A percentile compares a stretch with the other conserved stretches of the same genome.
Conservation (phyloP, 805 yeast genomes). For the Candida loeiensis region DNA sequence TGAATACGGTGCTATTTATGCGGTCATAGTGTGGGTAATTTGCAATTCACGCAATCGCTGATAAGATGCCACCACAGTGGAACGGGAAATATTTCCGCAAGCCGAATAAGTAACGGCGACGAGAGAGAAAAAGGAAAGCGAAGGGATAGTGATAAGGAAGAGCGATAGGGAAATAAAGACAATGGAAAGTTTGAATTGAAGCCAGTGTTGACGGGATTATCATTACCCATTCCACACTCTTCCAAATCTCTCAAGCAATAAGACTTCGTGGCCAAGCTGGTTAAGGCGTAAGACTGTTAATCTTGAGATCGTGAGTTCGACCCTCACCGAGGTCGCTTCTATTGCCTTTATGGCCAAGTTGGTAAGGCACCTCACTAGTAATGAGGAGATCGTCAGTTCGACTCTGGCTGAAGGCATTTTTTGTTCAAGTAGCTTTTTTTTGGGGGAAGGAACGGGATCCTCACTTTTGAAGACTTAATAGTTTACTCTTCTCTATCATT, state of each 20-base stretch:
- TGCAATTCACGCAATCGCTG: background rate
- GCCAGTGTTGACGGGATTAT: no score
- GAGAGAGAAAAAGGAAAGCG: no score
- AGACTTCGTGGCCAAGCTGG: slow-evolving; percentile 19
- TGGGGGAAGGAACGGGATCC: no score
- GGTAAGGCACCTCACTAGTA: slow-evolving; percentile 10
- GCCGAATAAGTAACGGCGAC: no score
- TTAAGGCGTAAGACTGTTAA: slow-evolving; percentile 19
- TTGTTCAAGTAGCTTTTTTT: slow-evolving; percentile 1
- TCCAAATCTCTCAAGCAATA: background rate
- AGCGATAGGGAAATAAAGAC: no score
- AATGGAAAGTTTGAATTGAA: no score
- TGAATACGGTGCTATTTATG: background rate
- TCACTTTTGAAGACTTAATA: no score
- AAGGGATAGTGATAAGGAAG: no score
- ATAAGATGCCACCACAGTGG: slow-evolving; percentile 9
- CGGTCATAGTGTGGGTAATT: background rate
- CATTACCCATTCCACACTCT: background rate
- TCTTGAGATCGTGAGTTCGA: slow-evolving; percentile 20
- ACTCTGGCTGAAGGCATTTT: slow-evolving; percentile 9
- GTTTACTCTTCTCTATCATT: no score
- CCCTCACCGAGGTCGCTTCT: slow-evolving; percentile 17
- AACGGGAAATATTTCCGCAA: no score
- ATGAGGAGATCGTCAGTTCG: slow-evolving; percentile 10
- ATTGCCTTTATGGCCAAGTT: slow-evolving; percentile 8